Evolutionary conservation across 352 stramenopile genomes (phyloP), one percentile per base, ranked within the genome.

Genomic region (Elongisporangium undulatum): DNA sequence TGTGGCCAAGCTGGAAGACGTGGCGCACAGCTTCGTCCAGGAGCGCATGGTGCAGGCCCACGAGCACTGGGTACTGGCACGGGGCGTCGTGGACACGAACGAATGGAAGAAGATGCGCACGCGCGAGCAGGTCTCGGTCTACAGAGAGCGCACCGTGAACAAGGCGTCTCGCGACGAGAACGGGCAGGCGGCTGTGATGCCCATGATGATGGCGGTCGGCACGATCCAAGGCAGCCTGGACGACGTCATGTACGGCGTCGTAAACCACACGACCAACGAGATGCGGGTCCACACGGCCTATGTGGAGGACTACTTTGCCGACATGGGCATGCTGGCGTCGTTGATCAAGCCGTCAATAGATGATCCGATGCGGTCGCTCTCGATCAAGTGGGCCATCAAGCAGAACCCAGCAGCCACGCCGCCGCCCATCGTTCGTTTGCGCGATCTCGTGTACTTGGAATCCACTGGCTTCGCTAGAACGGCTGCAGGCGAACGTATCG

Each of bases 381-480:
- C 67, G 16, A 53, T 85, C 62, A 85, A 85, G 59, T 85, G 75
- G 75, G 55, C 55, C 10, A 59, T 65, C 10, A 56, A 45, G 34
- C 34, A 45, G 34, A 45, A 45, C 34, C 34, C 34, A 45, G 34
- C 34, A 45, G 34, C 34, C 10, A 45, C 34, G 1, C 34, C 34
- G 12, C 17, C 51, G 59, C 39, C 50, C 2, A 15, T 85, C 15
- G 55, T 75, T 24, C 64, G 62, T 26, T 52, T 68, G 22, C 61
- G 73, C 3, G 76, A 86, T 53, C 69, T 77, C 17, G 72, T 73
- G 7, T 81, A 64, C 54, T 51, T 82, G 16, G 71, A 82, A 57
- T 60, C 61, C 6, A 82, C 73, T 0, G 76, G 73, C 3, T 59
- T 70, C 41, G 34, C 34, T 45, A 12, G 10, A 4, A 61, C 63